Conservation (phyloP, 1,139 yeast species). For the Nadsonia commutata region DNA sequence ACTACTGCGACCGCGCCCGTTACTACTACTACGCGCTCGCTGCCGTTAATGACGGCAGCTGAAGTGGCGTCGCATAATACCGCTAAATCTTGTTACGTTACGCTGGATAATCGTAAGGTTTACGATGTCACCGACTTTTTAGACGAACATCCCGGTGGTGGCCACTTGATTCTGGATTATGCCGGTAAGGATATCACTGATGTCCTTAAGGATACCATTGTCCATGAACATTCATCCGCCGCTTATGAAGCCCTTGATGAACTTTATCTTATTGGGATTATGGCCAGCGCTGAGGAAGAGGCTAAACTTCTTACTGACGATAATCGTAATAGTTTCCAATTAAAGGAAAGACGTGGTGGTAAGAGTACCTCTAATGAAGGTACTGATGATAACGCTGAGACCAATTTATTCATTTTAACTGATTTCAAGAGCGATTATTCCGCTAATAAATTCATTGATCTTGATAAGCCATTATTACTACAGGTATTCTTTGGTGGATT, state of each 20-base stretch:
- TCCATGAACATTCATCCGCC: constrained; percentile 70
- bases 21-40: constrained; percentile 2
- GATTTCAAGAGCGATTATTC: constrained; percentile 57
- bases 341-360: constrained; percentile 2
- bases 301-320: constrained; percentile 30
- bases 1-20: too few species aligned
- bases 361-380: constrained; percentile 7
- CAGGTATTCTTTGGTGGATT: constrained; percentile 68
- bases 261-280: constrained; percentile 42
- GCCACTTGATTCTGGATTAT: constrained; percentile 54
- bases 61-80: constrained; percentile 12
- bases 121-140: constrained; percentile 70
- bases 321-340: constrained; percentile 16
- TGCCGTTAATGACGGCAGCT: constrained; percentile 4
- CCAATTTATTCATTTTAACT: constrained; percentile 59
- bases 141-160: constrained; percentile 83
- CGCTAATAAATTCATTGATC: constrained; percentile 75
- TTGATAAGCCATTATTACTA: constrained; percentile 61
- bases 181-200: constrained; percentile 78
- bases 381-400: constrained; percentile 30
- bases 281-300: constrained; percentile 52
- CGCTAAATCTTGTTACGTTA: constrained; percentile 57
- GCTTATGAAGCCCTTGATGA: constrained; percentile 87
- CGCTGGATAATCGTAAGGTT: constrained; percentile 59
- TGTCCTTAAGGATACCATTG: constrained; percentile 51